Evolutionary conservation across 495 filamentous ascomycete species (phyloP).

Genomic region (Massariosphaeria phaeospora): DNA sequence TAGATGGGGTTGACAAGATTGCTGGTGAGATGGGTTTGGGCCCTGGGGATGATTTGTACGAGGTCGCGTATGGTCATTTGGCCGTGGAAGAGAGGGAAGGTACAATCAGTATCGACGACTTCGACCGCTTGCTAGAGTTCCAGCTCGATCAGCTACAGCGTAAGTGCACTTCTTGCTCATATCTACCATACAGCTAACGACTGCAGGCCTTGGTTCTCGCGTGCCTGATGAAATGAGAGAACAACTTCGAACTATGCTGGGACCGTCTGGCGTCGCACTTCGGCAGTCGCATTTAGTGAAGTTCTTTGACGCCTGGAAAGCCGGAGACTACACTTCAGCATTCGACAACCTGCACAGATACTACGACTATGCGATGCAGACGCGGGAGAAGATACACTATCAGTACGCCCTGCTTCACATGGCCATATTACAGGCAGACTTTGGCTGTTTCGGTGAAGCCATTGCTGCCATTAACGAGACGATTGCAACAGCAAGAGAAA

Average conservation of each 20-base stretch:
- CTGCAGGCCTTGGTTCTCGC: conserved; percentile 57
- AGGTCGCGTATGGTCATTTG: conserved; percentile 58
- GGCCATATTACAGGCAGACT: conserved; percentile 90
- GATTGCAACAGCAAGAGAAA: conserved; percentile 84
- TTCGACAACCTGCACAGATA: conserved; percentile 92
- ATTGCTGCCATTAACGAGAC: conserved; percentile 89
- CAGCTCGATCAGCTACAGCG: conserved; percentile 84
- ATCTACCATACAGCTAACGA: conserved; percentile 1
- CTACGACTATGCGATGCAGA: conserved; percentile 96
- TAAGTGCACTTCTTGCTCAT: conserved; percentile 38
- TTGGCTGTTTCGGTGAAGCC: conserved; percentile 87
- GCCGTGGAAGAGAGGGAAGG: conserved; percentile 39
- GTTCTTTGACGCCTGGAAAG: conserved; percentile 87
- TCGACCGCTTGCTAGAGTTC: conserved; percentile 78
- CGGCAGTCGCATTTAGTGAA: conserved; percentile 72
- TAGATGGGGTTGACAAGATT: conserved; percentile 65
- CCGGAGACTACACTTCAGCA: conserved; percentile 82
- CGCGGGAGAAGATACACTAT: conserved; percentile 77
- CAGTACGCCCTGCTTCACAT: conserved; percentile 95
- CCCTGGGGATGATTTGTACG: conserved; percentile 12
- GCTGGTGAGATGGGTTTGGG: conserved; percentile 45
- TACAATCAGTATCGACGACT: conserved; percentile 68
- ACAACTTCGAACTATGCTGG: conserved; percentile 62
- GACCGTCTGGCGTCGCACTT: conserved; percentile 60
- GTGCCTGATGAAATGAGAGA: conserved; percentile 63